Base-by-base conservation (phyloP, 371 early-diverging fungal species). In the Rhizopus delemar region DNA sequence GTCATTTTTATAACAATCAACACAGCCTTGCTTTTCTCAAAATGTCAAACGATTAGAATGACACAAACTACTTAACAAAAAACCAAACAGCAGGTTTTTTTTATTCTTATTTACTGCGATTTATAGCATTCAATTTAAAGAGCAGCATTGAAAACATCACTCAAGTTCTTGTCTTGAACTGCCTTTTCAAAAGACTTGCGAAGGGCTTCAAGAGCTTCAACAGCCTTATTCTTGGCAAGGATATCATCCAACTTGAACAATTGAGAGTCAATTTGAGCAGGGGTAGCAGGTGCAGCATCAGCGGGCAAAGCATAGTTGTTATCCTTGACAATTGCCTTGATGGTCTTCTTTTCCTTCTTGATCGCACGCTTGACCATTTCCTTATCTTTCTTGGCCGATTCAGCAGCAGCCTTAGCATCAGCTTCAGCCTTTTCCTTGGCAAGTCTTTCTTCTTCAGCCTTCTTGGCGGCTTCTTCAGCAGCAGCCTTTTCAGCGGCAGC, bases 271-370 rank as follows among this genome's bases (percentile, higher is more conserved):
- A 90, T 83, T 60, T 87, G 69, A 46, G 67, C 84, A 46, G 83
- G 80, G 9, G 67, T 64, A 15, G 86, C 76, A n/a, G 81, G 70
- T 31, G 77, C 51, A 33, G 77, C 51, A 43, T 70, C 66, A 46
- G 80, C 76, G 39, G 83, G 71, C 56, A 91, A 73, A 78, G 88
- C 91, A 77, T 89, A 91, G 84, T 90, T 88, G 83, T 90, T 78
- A 36, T 82, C 87, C 70, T 90, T 86, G 69, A 93, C 73, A 53
- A 92, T 63, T n/a, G 81, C 71, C 82, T 90, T 89, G 70, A 96
- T 84, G 58, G 80, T 85, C 83, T 95, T 96, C 87, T 93, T 92
- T 74, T 94, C 93, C 85, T 93, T 93, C 77, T 90, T 89, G 68
- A 94, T 80, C 43, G 76, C 83, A 72, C 91, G 90, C 86, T 94